Evolutionary conservation across 345 rosid genomes (phyloP), one percentile per base, ranked within the genome.

Genomic region (Toxicodendron radicans): DNA sequence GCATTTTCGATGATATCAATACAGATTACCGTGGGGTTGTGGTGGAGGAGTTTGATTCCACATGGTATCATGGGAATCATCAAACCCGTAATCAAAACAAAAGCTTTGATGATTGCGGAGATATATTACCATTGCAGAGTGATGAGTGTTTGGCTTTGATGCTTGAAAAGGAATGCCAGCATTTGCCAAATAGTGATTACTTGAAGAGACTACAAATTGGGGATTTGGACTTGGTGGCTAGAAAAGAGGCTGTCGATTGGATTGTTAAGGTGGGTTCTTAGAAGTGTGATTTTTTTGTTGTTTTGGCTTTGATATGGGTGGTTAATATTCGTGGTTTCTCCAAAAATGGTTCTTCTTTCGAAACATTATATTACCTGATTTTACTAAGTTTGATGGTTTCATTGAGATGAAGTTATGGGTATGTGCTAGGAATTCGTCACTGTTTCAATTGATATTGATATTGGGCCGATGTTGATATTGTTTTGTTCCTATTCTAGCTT

Each of bases 221-320:
- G 71, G 95, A 88, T 75, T 79, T 85, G 81, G 85, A 84, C 71
- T 60, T 75, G 76, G 78, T 21, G 17, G 84, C 82, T 59, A 87
- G 95, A 71, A 78, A 79, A 68, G 86, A 85, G 72, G 91, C 89
- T 74, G 49, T 84, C 58, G 85, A 86, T 77, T 88, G 90, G 90
- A 90, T 90, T 74, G 58, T 45, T 63, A 90, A 88, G 92, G 95
- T 87, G 58, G 76, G 90, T 78, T 78, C 51, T 17, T 66, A 38
- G 12, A 24, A 32, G 51, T 18, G 41, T 21, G 30, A 52, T 17
- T 8, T 23, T 45, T 17, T 65, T 73, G n/a, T 48, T 48, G 38
- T 51, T 30, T 74, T 16, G 57, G 18, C 21, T 56, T 38, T 73
- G 56, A 75, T 65, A 32, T 66, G 68, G 45, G 23, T 64, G 45